Conservation (phyloP, 441 rosid species). For the Macaranga tanarius region DNA sequence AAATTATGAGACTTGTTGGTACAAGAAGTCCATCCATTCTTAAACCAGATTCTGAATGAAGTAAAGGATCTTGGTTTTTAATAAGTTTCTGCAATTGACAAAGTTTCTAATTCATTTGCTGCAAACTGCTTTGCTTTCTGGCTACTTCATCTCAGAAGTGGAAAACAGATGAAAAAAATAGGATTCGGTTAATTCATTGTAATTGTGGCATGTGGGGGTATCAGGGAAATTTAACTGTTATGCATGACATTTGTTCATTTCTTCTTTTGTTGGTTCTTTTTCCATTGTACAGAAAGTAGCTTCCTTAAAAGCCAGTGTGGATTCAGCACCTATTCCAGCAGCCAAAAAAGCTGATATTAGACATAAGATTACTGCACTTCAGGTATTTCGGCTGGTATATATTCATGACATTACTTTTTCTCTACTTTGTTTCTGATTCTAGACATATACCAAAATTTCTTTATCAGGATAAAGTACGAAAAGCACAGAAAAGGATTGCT, state of each 20-base stretch:
- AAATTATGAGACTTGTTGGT: neutral
- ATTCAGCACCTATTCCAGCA: slow-evolving; percentile 76
- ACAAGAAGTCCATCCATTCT: neutral
- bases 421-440: neutral
- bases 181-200: neutral
- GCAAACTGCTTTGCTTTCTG: neutral
- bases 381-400: slow-evolving; percentile 44
- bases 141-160: neutral
- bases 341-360: slow-evolving; percentile 84
- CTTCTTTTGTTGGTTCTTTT: neutral
- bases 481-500: slow-evolving; percentile 85
- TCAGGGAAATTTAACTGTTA: neutral
- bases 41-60: neutral
- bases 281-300: slow-evolving; percentile 63
- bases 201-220: neutral
- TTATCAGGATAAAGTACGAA: slow-evolving; percentile 59
- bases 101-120: neutral
- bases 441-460: neutral
- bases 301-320: slow-evolving; percentile 73
- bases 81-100: neutral
- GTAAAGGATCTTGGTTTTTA: neutral
- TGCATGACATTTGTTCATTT: neutral
- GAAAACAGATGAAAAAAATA: neutral
- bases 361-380: slow-evolving; percentile 68
- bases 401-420: neutral